phyloP scores from a whole-genome alignment of 2,329 filamentous ascomycete genomes.

The Aschersonia sp. region DNA sequence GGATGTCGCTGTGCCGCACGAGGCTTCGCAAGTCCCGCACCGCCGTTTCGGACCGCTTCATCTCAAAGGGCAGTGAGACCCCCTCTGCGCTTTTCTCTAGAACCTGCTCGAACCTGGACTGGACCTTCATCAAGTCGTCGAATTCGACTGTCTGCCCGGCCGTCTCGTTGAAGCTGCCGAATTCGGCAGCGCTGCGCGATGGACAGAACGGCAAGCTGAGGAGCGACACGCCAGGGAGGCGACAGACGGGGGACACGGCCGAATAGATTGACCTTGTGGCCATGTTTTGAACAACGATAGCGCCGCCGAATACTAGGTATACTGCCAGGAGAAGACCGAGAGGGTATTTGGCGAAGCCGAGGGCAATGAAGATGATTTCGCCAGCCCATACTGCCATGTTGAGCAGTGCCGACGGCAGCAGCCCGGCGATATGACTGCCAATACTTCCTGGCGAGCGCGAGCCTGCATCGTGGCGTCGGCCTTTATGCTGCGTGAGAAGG shows the following conservation, averaged over 20 bases:
- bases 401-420: constrained; percentile 22
- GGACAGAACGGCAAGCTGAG: constrained; percentile 52
- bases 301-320: constrained; percentile 43
- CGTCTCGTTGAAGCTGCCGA: constrained; percentile 6
- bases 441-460: constrained; percentile 8
- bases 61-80: constrained; percentile 57
- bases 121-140: constrained; percentile 31
- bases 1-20: constrained; percentile 55
- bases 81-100: constrained; percentile 52
- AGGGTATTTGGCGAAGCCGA: constrained; percentile 49
- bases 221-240: constrained; percentile 48
- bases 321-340: constrained; percentile 46
- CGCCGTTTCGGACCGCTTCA: constrained; percentile 63
- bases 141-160: constrained; percentile 41
- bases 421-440: constrained; percentile 17
- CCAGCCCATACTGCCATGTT: constrained; percentile 32
- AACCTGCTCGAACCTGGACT: constrained; percentile 64
- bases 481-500: constrained; percentile 7
- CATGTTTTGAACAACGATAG: constrained; percentile 47
- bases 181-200: constrained; percentile 9
- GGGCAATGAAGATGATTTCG: constrained; percentile 42
- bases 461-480: constrained; percentile 4
- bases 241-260: constrained; percentile 55
- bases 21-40: constrained; percentile 62
- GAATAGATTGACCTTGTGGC: constrained; percentile 44